Base-by-base conservation (phyloP, 1,139 yeast genomes). In the Saccharomyces hybrid region DNA sequence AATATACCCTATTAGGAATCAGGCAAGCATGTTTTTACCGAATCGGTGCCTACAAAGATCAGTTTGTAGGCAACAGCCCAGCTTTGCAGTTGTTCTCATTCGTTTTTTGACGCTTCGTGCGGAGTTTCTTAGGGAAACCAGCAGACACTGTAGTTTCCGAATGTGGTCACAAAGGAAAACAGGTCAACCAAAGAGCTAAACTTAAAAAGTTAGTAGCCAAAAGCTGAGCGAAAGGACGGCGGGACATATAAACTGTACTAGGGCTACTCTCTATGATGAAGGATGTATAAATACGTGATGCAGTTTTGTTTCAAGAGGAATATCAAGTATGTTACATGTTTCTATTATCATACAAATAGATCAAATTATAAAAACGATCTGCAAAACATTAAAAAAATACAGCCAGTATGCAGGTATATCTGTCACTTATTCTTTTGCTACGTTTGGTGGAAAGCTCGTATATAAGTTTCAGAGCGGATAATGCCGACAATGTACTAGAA, bases 391-490 rank as follows among this genome's bases (percentile, higher is more conserved):
- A 19, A 16, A 38, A 38, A 38, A 16, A 16, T 4, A 8, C 26
- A 11, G n/a, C 4, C 19, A 38, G 9, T 32, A 50, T 50, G 52
- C 48, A 50, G 41, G 11, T 50, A 41, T 28, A 27, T 21, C 41
- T 50, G 19, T 24, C 52, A 42, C 24, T 50, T 6, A n/a, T 50
- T 6, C 5, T 50, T 32, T 11, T 50, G 14, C 27, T 34, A n/a
- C 16, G 52, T 42, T 26, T 42, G 4, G 52, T 50, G 14, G 27
- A 42, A 21, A 34, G 52, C 34, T 21, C 52, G 11, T 50, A 50
- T 28, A 27, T 50, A 24, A 26, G 42, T 26, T 42, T 28, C 52
- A 24, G 27, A 16, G 16, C 24, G 16, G 46, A 28, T 14, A 34
- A 28, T 26, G 27, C 31, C 27, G n/a, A 38, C 4, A 11, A 19